Conservation (phyloP, 1,284 basidiomycete species). For the Cryptococcus sp. region DNA sequence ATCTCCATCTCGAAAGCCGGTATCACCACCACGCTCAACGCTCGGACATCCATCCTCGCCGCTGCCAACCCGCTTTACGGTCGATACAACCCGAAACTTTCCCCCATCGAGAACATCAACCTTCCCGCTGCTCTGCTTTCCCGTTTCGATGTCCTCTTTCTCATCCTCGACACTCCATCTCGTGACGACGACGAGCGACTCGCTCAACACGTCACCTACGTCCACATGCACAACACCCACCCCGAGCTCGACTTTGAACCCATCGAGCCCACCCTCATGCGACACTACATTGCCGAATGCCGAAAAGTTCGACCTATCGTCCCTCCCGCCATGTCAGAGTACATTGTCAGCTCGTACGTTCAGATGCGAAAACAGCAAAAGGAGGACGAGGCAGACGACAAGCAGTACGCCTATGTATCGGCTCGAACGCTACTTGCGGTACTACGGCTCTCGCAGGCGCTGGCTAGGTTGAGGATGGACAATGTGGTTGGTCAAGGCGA, state of each 20-base stretch:
- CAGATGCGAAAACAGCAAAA: constrained; percentile 87
- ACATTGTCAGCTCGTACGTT: constrained; percentile 93
- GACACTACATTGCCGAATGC: constrained; percentile 94
- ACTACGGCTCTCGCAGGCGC: constrained; percentile 87
- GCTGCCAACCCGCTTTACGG: constrained; percentile 98
- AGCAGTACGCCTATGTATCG: constrained; percentile 91
- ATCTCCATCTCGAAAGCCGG: constrained; percentile 99
- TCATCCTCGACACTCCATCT: constrained; percentile 92
- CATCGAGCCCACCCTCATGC: constrained; percentile 80
- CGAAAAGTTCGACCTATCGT: constrained; percentile 83
- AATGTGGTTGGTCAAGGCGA: constrained; percentile 74
- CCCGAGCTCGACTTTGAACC: constrained; percentile 72
- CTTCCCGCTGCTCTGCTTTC: constrained; percentile 92
- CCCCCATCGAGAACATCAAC: constrained; percentile 99
- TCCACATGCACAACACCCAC: constrained; percentile 92
- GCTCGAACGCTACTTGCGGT: constrained; percentile 92
- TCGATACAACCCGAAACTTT: constrained; percentile 94
- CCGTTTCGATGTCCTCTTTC: constrained; percentile 92
- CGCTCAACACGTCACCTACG: constrained; percentile 94
- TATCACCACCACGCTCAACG: constrained; percentile 96
- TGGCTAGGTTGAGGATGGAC: constrained; percentile 83
- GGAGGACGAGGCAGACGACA: constrained; percentile 82
- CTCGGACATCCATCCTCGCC: constrained; percentile 95
- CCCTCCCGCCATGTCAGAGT: constrained; percentile 77
- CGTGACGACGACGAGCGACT: constrained; percentile 93